Evolutionary conservation across 2,329 filamentous ascomycete genomes (phyloP), one percentile per base, ranked within the genome.

Genomic region (Ilyonectria destructans): DNA sequence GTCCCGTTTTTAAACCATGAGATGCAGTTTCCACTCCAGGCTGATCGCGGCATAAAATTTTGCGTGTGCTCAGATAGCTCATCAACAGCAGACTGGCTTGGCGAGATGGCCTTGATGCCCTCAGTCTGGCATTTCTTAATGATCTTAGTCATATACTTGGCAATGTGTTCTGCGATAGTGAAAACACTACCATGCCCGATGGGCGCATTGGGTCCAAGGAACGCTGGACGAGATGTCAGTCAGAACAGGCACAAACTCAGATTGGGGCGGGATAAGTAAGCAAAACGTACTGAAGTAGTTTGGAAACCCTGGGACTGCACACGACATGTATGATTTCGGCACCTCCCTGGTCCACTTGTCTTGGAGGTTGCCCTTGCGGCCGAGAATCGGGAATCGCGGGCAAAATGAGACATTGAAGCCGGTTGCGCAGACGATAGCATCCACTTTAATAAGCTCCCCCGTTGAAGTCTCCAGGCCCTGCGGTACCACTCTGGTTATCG

Each of bases 1-100:
- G 70, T 77, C 6, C 82, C 84, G 37, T 81, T 80, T 76, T 87
- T 88, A 76, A 85, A 89, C 86, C 86, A 88, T 8, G 85, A 87
- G 9, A 82, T 79, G 63, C 85, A 86, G 15, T 78, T 76, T 12
- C 82, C 79, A 12, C 82, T 79, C 84, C 87, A 89, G 3, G 85
- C 82, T 1, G 85, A 88, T 21, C 85, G 84, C 51, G 86, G 86
- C 84, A 89, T 88, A 71, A 88, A 88, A 2, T 80, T 75, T 2
- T 79, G 76, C 45, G 84, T 81, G 77, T 85, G 87, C 75, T 81
- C 84, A 67, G 81, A 82, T 80, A 84, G 90, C 73, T 88, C 86
- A 23, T 82, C 81, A 4, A 86, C 84, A 4, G 85, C 85, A 0
- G 77, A 82, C 58, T 82, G 80, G 0, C 82, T 84, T 1, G 86